Conservation (phyloP, 23 red algal genomes). For the Agarophyton chilense region DNA sequence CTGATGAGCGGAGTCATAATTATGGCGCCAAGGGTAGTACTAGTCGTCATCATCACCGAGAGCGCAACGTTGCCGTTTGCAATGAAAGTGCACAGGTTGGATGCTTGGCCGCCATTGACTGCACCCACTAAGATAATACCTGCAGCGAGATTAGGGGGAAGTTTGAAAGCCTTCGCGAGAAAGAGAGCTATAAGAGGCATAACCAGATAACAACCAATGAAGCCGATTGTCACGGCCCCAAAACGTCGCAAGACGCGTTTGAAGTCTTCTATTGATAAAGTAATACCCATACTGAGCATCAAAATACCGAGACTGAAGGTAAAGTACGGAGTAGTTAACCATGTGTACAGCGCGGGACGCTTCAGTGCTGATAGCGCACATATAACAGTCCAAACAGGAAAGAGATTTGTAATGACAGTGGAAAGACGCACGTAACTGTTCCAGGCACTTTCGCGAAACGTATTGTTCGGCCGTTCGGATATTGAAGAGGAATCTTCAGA, state of each 20-base stretch:
- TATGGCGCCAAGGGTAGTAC: conserved; percentile 94
- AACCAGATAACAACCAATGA: conserved; percentile 85
- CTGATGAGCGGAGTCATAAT: conserved; percentile 94
- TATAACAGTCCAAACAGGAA: conserved; percentile 92
- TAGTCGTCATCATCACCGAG: conserved; percentile 97
- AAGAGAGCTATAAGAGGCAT: conserved; percentile 78
- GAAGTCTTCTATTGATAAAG: conserved; percentile 87
- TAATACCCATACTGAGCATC: conserved; percentile 99
- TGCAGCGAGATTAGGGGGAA: conserved; percentile 75
- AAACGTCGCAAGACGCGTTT: conserved; percentile 70
- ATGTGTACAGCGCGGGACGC: conserved; percentile 73
- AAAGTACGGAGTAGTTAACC: conserved; percentile 90
- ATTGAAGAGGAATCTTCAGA: not conserved
- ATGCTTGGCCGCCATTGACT: conserved; percentile 95
- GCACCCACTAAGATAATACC: conserved; percentile 90
- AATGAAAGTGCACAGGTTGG: conserved; percentile 96
- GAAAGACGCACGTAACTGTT: conserved; percentile 54
- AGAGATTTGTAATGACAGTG: conserved; percentile 96
- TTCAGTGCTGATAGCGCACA: conserved; percentile 70
- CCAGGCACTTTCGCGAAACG: conserved; percentile 10
- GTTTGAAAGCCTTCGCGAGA: conserved; percentile 56
- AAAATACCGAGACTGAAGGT: conserved; percentile 87
- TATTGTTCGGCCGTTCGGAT: not conserved
- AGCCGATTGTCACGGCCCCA: conserved; percentile 82
- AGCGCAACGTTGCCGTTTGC: conserved; percentile 94